These are phyloP conservation scores for Coemansia sp. DNA, from an alignment of 192 early-diverging fungal species.

Conservation along the genomic window DNA sequence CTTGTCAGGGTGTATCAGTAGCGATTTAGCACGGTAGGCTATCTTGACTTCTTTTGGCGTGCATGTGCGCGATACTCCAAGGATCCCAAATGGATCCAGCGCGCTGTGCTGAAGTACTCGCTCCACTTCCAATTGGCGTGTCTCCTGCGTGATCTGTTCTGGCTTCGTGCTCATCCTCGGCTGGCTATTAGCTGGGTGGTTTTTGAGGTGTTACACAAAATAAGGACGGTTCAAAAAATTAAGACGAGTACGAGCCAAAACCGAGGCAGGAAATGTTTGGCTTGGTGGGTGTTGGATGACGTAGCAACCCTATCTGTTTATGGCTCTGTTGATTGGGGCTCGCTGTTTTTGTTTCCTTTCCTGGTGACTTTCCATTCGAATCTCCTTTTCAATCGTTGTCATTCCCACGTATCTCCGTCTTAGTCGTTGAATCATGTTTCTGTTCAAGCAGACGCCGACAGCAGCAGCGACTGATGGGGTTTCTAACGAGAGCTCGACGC, in stretches of 20 bases:
- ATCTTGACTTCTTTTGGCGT: conserved; percentile 28
- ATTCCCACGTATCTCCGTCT: neutral
- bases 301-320: neutral
- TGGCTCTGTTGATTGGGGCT: neutral
- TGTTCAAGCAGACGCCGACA: conserved; percentile 22
- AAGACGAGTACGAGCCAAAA: neutral
- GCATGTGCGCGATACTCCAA: conserved; percentile 21
- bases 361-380: neutral
- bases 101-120: conserved; percentile 27
- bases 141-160: conserved; percentile 26
- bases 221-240: neutral
- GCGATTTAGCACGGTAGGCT: conserved; percentile 44
- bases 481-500: conserved; percentile 30
- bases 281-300: neutral
- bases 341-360: conserved; percentile 1
- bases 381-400: neutral
- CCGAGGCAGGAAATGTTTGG: neutral
- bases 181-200: neutral
- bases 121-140: conserved; percentile 31
- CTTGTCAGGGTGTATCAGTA: conserved; percentile 49
- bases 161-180: neutral
- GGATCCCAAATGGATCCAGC: conserved; percentile 45
- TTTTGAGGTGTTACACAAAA: neutral
- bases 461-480: conserved; percentile 24
- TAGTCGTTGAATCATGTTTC: conserved; percentile 23